phyloP scores from a whole-genome alignment of 192 early-diverging fungal species.

The Linnemannia hyalina region DNA sequence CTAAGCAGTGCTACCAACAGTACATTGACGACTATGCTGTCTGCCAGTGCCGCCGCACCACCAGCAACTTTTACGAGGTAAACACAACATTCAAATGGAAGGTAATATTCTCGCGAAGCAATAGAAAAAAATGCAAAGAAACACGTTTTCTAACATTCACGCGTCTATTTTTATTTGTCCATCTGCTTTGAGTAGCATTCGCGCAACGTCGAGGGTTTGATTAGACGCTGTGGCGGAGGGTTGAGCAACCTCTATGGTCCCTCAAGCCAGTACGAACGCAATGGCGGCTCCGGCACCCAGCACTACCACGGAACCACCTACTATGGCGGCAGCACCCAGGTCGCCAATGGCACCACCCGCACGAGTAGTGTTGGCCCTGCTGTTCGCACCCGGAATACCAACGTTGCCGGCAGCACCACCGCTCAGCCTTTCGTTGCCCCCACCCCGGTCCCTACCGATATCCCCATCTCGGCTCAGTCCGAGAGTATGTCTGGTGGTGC shows the following conservation, averaged over 20 bases:
- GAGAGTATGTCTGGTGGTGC: constrained; percentile 19
- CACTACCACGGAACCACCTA: constrained; percentile 20
- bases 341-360: constrained; percentile 15
- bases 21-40: constrained; percentile 40
- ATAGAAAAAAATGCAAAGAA: background rate
- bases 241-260: constrained; percentile 25
- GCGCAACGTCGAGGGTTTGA: constrained; percentile 22
- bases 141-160: background rate
- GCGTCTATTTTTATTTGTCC: background rate
- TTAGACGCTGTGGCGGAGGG: constrained; percentile 18
- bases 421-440: background rate
- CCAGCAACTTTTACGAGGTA: constrained; percentile 27
- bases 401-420: background rate
- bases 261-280: constrained; percentile 13
- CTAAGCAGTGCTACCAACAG: constrained; percentile 34
- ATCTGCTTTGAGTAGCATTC: constrained; percentile 14
- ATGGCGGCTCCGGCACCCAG: background rate
- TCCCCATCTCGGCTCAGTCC: constrained; percentile 6
- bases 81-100: background rate
- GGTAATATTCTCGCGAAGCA: no score
- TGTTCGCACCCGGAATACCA: background rate
- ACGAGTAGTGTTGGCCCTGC: background rate
- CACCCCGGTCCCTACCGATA: background rate
- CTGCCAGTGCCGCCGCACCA: constrained; percentile 30
- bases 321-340: constrained; percentile 14